phyloP scores from a whole-genome alignment of 345 rosid genomes.

The Dimocarpus longan region DNA sequence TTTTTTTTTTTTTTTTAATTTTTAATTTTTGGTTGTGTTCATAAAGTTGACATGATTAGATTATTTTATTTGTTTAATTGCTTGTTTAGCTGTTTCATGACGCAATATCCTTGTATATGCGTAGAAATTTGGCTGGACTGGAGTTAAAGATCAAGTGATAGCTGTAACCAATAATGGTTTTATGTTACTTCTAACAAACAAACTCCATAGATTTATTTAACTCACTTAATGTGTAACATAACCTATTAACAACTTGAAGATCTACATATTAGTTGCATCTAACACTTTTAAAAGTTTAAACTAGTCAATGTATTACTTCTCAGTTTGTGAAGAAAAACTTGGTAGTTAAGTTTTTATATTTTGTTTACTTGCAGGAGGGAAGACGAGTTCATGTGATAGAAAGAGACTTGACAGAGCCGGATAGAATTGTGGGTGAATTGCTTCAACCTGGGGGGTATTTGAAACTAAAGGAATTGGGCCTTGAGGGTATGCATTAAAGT shows the following conservation, averaged over 20 bases:
- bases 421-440: slow-evolving; percentile 53
- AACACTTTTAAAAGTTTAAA: neutral
- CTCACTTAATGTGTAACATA: neutral
- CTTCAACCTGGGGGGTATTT: slow-evolving; percentile 61
- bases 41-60: neutral
- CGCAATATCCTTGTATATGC: neutral
- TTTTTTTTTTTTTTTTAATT: too few relatives aligned
- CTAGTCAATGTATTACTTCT: neutral
- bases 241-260: neutral
- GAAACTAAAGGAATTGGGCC: slow-evolving; percentile 50
- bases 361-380: slow-evolving; percentile 40
- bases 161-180: neutral
- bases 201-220: neutral
- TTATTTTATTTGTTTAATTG: neutral
- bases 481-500: slow-evolving; percentile 36
- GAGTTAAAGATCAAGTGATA: neutral
- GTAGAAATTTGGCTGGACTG: neutral
- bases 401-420: slow-evolving; percentile 56
- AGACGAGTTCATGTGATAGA: slow-evolving; percentile 54
- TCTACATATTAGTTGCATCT: neutral
- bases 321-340: slow-evolving; percentile 20
- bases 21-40: neutral
- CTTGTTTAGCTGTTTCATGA: neutral
- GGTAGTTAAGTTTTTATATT: neutral
- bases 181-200: neutral